Base-by-base conservation (phyloP, 2,329 filamentous ascomycete genomes). In the Beauveria caledonica region DNA sequence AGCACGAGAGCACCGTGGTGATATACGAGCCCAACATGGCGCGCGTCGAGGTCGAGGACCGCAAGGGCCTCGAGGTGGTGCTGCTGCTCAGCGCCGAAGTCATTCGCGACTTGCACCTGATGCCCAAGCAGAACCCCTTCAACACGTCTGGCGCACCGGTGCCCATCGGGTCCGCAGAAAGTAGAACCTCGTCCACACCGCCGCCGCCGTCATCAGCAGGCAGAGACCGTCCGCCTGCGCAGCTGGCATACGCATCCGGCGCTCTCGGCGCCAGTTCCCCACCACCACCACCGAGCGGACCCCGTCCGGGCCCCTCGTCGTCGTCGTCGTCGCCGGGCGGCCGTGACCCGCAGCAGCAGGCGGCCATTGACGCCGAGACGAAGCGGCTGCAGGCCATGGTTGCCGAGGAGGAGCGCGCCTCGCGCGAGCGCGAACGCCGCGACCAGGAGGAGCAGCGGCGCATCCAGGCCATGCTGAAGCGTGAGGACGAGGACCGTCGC, bases 11-110 rank as follows among this genome's bases (percentile, higher is more conserved):
- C 40, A 70, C 73, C 33, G 74, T 97, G 62, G 96, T 92, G 2
- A 81, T 99, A 46, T 97, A 97, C 76, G 90, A 99, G 73, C 90
- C 93, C 5, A 97, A 97, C 70, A 80, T 97, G 69, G 87, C 88
- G 63, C 82, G 94, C 7, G 88, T 97, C 11, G 92, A 97, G 48
- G 86, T 97, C 63, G 92, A 99, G 72, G 94, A 99, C 73, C 86
- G 88, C 61, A 97, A 97, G 72, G 94, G 94, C 0, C 77, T 97
- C 4, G 94, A 99, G 71, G 83, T 97, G 1, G 86, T 92, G 1
- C 74, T 97, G 19, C 70, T 88, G 21, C 72, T 88, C 21, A 78
- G 82, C 29, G 82, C 85, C 1, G 81, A 86, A 65, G 81, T 86
- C 36, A 86, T 89, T 62, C 80, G 83, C 48, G 86, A 89, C 65